phyloP scores from a whole-genome alignment of 1,284 basidiomycete species.

The Chondrostereum purpureum region DNA sequence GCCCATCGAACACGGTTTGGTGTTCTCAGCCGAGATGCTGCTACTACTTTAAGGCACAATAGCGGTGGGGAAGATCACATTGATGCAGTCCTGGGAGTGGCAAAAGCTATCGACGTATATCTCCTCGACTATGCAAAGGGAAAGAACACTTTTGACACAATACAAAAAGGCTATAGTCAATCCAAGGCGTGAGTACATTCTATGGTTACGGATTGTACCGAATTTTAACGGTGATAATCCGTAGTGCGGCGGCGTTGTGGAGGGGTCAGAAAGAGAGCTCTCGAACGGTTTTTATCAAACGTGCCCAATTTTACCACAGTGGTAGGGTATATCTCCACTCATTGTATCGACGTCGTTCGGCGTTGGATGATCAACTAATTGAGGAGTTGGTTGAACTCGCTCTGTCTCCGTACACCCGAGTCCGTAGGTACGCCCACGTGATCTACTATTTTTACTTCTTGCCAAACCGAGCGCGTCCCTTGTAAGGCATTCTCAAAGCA shows the following conservation, averaged over 20 bases:
- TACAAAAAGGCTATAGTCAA: slow-evolving; percentile 65
- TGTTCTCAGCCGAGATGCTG: slow-evolving; percentile 64
- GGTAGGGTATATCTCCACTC: slow-evolving; percentile 72
- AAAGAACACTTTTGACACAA: slow-evolving; percentile 47
- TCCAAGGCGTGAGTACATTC: slow-evolving; percentile 68
- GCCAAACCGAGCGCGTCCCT: slow-evolving; percentile 4
- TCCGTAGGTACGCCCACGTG: slow-evolving; percentile 69
- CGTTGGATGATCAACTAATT: slow-evolving; percentile 76
- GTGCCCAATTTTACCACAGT: slow-evolving; percentile 73
- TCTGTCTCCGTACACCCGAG: slow-evolving; percentile 78
- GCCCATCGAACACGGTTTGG: slow-evolving; percentile 66
- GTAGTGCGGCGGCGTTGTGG: slow-evolving; percentile 62
- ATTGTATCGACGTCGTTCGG: slow-evolving; percentile 76
- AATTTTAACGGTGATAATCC: no score
- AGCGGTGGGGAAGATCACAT: slow-evolving; percentile 82
- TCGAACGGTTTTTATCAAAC: slow-evolving; percentile 71
- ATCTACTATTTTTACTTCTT: no score
- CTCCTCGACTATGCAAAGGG: slow-evolving; percentile 70
- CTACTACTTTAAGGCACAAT: slow-evolving; percentile 46
- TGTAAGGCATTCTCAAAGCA: slow-evolving; percentile 65
- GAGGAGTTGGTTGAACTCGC: slow-evolving; percentile 78
- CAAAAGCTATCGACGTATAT: slow-evolving; percentile 69
- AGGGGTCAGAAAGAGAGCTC: slow-evolving; percentile 70
- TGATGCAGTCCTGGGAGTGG: slow-evolving; percentile 74
- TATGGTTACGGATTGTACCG: slow-evolving; percentile 8